Conservation (phyloP, 495 filamentous ascomycete genomes). For the Extremus antarcticus region DNA sequence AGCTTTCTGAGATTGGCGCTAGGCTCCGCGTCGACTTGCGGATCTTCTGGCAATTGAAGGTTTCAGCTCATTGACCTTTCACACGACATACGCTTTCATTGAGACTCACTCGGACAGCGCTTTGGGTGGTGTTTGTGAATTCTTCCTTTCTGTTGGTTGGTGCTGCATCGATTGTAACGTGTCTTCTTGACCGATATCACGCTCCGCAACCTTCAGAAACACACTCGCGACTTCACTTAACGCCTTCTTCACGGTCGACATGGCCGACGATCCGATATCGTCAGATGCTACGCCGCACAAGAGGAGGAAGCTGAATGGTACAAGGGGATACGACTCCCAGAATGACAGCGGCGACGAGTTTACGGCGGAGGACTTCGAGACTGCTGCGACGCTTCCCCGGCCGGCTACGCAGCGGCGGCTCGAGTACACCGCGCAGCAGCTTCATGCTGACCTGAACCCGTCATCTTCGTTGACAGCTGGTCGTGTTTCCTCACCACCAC, state of each 20-base stretch:
- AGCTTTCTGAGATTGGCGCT: no score
- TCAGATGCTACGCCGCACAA: conserved; percentile 14
- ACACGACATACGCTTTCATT: no score
- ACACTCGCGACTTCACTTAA: neutral
- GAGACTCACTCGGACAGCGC: no score
- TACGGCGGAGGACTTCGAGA: conserved; percentile 42
- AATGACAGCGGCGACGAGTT: conserved; percentile 47
- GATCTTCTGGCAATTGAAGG: no score
- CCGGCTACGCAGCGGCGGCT: conserved; percentile 21
- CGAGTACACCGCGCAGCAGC: conserved; percentile 8
- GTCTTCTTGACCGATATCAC: no score
- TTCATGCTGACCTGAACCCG: neutral
- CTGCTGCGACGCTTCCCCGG: conserved; percentile 49
- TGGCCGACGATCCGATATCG: conserved; percentile 20
- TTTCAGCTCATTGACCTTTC: no score
- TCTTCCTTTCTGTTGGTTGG: no score
- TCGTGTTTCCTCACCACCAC: conserved; percentile 10
- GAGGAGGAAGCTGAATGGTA: conserved; percentile 4
- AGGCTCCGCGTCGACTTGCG: no score
- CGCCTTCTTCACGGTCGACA: neutral
- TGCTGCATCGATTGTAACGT: no score
- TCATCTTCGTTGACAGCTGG: neutral
- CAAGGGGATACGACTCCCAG: conserved; percentile 29
- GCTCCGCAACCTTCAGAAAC: neutral
- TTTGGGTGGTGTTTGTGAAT: no score